phyloP scores from a whole-genome alignment of 495 filamentous ascomycete species.

The Pseudoneurospora amorphoporcata region DNA sequence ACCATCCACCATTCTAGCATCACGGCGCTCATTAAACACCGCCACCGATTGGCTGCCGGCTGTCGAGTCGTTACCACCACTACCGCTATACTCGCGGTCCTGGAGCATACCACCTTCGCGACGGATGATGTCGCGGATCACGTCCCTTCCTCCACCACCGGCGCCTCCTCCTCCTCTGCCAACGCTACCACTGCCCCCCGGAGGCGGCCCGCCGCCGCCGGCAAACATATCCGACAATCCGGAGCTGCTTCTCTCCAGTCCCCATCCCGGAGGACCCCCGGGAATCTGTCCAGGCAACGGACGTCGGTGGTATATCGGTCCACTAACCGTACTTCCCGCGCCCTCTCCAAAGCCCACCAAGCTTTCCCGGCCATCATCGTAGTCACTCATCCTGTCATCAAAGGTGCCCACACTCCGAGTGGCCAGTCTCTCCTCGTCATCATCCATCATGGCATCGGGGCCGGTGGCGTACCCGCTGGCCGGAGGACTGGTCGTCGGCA shows the following conservation, averaged over 20 bases:
- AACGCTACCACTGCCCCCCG: not conserved
- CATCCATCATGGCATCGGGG: constrained; percentile 33
- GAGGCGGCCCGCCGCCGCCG: not conserved
- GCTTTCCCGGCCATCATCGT: constrained; percentile 47
- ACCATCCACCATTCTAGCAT: constrained; percentile 36
- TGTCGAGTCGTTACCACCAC: constrained; percentile 22
- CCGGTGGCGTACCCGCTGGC: constrained; percentile 21
- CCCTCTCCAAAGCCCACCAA: constrained; percentile 84
- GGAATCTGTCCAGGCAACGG: constrained; percentile 13
- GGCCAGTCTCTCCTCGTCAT: constrained; percentile 13
- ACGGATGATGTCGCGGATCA: not conserved
- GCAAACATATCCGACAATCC: constrained; percentile 27
- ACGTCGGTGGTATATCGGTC: constrained; percentile 53
- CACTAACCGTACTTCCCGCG: constrained; percentile 66
- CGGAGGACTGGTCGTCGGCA: constrained; percentile 26
- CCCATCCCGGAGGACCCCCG: constrained; percentile 10
- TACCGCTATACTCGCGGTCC: constrained; percentile 4
- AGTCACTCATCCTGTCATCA: constrained; percentile 66
- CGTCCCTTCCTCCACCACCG: not conserved
- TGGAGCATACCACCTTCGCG: not conserved
- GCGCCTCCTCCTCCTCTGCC: not conserved
- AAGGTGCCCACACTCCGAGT: constrained; percentile 50
- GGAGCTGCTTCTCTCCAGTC: constrained; percentile 32
- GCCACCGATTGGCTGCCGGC: constrained; percentile 29
- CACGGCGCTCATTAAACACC: constrained; percentile 24